Evolutionary conservation across 2,329 filamentous ascomycete genomes (phyloP), one percentile per base, ranked within the genome.

Genomic region (Didymella lethalis): DNA sequence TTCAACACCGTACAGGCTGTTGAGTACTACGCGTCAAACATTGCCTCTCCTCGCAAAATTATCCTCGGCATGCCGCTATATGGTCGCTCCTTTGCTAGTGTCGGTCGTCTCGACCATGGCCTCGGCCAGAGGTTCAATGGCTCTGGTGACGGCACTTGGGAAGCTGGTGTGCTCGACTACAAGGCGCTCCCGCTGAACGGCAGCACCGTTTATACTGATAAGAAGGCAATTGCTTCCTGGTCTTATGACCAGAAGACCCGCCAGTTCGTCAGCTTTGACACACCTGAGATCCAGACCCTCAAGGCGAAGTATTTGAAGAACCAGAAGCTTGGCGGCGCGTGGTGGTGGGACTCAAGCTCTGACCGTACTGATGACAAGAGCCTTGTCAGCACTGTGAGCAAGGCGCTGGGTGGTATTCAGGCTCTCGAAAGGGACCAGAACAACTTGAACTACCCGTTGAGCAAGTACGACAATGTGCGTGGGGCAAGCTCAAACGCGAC

Each of bases 291-390:
- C 7, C 57, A 64, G 23, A 36, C 23, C 4, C 54, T 63, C 54
- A 75, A 75, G 63, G 59, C 70, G 0, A 57, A 68, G n/a, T 72
- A 64, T 31, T 52, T 73, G 29, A 65, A 60, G 57, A 58, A 61
- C 3, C 46, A 71, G 53, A 63, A 63, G n/a, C 60, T 75, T 3
- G 71, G 71, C 44, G 72, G 72, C 12, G 67, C 67, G 0, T 72
- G 70, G 71, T 75, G 66, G 65, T 75, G 71, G 72, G 71, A 75
- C 18, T 65, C 64, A 0, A 69, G 64, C 52, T 56, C 54, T 45
- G 71, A 74, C 47, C 65, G 59, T 14, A 63, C 23, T 11, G 61
- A 64, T 25, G 56, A 57, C 14, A 68, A 68, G 61, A 70, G 67
- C 34, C 49, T 72, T 11, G 54, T 72, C 12, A 11, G 41, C 3